These are phyloP conservation scores for Brachypodium distachyon DNA, from an alignment of 202 grass and related monocot species.

Conservation along the genomic window DNA sequence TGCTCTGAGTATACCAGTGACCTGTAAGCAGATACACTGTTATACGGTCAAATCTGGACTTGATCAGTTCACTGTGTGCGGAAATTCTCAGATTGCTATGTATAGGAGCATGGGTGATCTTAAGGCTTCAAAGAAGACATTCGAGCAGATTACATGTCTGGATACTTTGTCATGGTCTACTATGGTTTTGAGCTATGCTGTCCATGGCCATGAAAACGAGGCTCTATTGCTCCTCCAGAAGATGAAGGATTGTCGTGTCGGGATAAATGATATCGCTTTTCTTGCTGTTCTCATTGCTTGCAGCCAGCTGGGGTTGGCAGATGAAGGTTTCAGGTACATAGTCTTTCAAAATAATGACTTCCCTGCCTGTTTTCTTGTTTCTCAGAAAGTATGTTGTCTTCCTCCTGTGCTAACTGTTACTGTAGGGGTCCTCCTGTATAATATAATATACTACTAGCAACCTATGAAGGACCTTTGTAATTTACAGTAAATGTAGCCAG, in stretches of 20 bases:
- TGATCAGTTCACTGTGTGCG: conserved; percentile 37
- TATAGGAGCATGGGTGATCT: conserved; percentile 54
- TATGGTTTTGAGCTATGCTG: conserved; percentile 49
- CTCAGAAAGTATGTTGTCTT: background rate
- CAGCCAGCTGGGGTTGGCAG: conserved; percentile 30
- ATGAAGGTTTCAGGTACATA: conserved; percentile 66
- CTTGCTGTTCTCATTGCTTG: conserved; percentile 73
- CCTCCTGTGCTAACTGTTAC: background rate
- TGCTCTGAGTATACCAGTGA: conserved; percentile 31
- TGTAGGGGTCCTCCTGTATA: background rate
- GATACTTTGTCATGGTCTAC: conserved; percentile 52
- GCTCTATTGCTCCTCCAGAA: conserved; percentile 48
- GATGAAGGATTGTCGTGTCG: conserved; percentile 32
- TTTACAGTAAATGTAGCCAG: background rate
- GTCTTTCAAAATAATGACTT: background rate
- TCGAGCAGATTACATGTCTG: conserved; percentile 35
- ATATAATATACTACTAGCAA: background rate
- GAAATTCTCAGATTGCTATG: conserved; percentile 64
- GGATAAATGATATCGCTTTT: conserved; percentile 34
- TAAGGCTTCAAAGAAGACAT: conserved; percentile 43
- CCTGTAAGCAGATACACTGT: conserved; percentile 55
- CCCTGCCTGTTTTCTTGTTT: background rate
- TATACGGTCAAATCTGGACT: conserved; percentile 49
- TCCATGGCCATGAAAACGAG: conserved; percentile 45
- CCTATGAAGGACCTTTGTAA: background rate